Conservation (phyloP, 2,329 filamentous ascomycete species). For the Colletotrichum trifolii region DNA sequence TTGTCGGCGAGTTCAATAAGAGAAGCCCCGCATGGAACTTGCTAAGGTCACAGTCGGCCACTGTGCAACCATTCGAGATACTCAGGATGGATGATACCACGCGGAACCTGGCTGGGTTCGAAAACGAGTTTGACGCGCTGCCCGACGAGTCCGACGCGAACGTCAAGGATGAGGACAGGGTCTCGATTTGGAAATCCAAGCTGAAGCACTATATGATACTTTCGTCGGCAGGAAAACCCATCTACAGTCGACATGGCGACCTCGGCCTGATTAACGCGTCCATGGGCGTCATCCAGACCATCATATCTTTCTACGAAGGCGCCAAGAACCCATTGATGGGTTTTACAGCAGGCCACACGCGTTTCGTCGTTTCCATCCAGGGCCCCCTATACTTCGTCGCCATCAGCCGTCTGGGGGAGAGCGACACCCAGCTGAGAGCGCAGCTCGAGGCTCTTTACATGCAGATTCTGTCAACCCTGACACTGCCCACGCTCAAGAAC, state of each 20-base stretch:
- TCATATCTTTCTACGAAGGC: constrained; percentile 95
- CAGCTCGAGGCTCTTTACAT: constrained; percentile 97
- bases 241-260: constrained; percentile 95
- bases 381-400: constrained; percentile 93
- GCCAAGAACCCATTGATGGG: constrained; percentile 80
- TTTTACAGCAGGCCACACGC: constrained; percentile 87
- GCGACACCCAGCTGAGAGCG: constrained; percentile 84
- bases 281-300: constrained; percentile 94
- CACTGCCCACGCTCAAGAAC: constrained; percentile 84
- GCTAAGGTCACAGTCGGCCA: constrained; percentile 70
- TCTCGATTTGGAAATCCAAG: constrained; percentile 88
- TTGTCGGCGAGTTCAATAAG: constrained; percentile 76
- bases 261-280: constrained; percentile 90
- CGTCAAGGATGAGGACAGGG: constrained; percentile 65
- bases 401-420: constrained; percentile 92
- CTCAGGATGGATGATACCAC: constrained; percentile 53
- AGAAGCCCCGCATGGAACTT: constrained; percentile 77
- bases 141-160: constrained; percentile 62
- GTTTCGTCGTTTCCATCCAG: constrained; percentile 86
- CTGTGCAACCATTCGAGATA: constrained; percentile 70
- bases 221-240: constrained; percentile 95
- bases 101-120: constrained; percentile 74
- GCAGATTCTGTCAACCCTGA: constrained; percentile 96
- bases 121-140: constrained; percentile 81
- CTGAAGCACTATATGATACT: constrained; percentile 97